Base-by-base conservation (phyloP, 2,329 filamentous ascomycete species). In the Apiospora sp. region DNA sequence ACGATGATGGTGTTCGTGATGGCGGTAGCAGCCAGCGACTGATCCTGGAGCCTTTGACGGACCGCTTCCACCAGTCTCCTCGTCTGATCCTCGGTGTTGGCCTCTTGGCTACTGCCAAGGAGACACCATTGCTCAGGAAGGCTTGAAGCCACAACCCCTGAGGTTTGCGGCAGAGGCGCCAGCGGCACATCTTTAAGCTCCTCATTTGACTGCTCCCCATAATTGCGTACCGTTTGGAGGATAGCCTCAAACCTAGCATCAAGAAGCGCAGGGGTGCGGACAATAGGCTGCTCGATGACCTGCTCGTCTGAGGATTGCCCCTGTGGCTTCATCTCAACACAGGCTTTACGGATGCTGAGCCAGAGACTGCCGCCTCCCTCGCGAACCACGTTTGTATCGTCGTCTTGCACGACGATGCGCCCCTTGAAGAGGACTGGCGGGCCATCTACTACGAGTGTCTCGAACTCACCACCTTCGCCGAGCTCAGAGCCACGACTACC, bases 381-480 rank as follows among this genome's bases (percentile, higher is more conserved):
- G 49, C 82, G 83, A 7, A 93, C 85, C 6, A 91, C 82, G 70
- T 83, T 83, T 72, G 84, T 87, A 72, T 87, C 87, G 4, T 82
- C 81, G 1, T 89, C 87, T 0, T 83, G 84, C 44, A 98, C 85
- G 58, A 86, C 84, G 74, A 98, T 92, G 70, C 87, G 89, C 75
- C 87, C 89, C 83, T 89, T 92, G 87, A 96, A 98, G 73, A 98
- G 81, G 69, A 85, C 84, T 0, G 79, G 78, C 12, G 96, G 96
- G 14, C 96, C 96, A 82, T 95, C 91, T 48, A 98, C 79, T 64
- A 96, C 94, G 70, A 98, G 85, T 43, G 95, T 98, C 87, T 98
- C 96, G 82, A 97, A 98, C 85, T 98, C 96, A 4, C 96, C 96
- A 7, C 96, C 96, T 81, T 98, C 96, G 0, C 96, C 96, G 24